phyloP scores from a whole-genome alignment of 202 grass and related monocot genomes.

The Miscanthus sacchariflorus region DNA sequence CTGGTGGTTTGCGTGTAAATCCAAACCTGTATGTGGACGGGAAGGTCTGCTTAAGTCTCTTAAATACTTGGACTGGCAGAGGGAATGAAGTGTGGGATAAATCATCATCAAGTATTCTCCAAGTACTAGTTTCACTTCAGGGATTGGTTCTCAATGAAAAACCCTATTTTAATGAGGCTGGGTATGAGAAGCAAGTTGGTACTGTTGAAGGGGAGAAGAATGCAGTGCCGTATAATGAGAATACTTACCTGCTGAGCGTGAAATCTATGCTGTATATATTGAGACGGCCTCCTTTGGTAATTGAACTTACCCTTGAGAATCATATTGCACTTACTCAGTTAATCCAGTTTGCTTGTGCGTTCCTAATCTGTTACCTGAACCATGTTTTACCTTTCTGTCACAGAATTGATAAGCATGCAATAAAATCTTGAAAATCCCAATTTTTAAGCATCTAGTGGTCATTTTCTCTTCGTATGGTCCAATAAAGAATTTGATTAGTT shows the following conservation, averaged over 20 bases:
- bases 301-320: constrained; percentile 11
- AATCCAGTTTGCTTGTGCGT: neutral
- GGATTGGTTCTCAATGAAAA: constrained; percentile 95
- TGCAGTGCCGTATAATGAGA: constrained; percentile 94
- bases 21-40: constrained; percentile 96
- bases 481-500: neutral
- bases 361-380: constrained; percentile 1
- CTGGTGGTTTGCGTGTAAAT: constrained; percentile 92
- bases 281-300: constrained; percentile 92
- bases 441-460: constrained; percentile 2
- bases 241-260: constrained; percentile 91
- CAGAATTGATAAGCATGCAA: constrained; percentile 4
- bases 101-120: constrained; percentile 93
- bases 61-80: constrained; percentile 95
- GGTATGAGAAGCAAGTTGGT: constrained; percentile 97
- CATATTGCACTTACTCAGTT: constrained; percentile 31
- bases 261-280: constrained; percentile 97
- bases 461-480: constrained; percentile 17
- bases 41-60: constrained; percentile 94
- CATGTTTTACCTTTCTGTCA: neutral
- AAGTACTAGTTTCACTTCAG: constrained; percentile 95
- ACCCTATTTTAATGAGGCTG: constrained; percentile 98
- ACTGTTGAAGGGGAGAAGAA: constrained; percentile 98
- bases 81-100: constrained; percentile 97
- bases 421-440: neutral